Evolutionary conservation across 192 early-diverging fungal genomes (phyloP).

Genomic region (Jimgerdemannia flammicorona): DNA sequence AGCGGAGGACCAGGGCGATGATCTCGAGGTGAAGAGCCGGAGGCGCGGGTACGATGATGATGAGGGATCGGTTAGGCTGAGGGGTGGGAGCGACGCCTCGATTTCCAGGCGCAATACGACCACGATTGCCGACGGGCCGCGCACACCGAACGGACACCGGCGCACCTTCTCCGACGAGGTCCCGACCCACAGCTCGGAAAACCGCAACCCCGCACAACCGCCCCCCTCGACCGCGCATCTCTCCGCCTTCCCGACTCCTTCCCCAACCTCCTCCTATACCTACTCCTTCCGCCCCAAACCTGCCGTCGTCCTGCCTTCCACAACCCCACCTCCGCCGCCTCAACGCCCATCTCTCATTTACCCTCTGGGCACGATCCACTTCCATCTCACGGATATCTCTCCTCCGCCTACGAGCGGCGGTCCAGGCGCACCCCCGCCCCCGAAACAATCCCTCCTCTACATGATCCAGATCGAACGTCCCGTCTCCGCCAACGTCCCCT

Average conservation of each 20-base stretch:
- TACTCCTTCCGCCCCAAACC: background rate
- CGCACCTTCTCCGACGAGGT: background rate
- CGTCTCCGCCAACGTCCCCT: constrained; percentile 1
- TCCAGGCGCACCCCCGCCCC: background rate
- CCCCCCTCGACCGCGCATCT: background rate
- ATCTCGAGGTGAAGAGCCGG: background rate
- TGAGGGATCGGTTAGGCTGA: background rate
- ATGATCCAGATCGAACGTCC: constrained; percentile 36
- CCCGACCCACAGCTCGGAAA: background rate
- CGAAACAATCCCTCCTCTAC: constrained; percentile 5
- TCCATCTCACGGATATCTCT: constrained; percentile 26
- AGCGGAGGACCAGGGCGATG: background rate
- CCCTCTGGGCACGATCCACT: constrained; percentile 14
- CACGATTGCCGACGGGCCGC: background rate
- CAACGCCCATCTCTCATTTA: constrained; percentile 5
- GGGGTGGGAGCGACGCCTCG: background rate
- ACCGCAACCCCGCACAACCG: background rate
- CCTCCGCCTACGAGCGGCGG: background rate
- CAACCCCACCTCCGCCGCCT: background rate
- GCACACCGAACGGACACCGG: background rate
- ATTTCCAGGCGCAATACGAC: background rate
- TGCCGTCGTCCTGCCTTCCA: background rate
- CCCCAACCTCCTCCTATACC: background rate
- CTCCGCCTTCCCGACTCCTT: background rate
- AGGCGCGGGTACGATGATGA: background rate